Evolutionary conservation across 495 filamentous ascomycete genomes (phyloP).

Genomic region (Tuber umbilicatum): DNA sequence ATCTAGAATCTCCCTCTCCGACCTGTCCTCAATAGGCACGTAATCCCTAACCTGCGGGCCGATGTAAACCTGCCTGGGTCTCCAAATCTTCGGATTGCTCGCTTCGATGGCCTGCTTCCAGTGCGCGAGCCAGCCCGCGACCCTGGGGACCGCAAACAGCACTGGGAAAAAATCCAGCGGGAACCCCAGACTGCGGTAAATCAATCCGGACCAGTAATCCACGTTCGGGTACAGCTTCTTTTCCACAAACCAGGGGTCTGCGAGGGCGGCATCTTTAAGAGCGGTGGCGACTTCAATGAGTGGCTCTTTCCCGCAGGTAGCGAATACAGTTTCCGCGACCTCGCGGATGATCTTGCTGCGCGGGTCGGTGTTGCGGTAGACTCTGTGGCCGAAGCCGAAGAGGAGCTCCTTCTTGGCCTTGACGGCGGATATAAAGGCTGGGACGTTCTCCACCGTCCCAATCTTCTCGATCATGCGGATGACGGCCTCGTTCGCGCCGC

Average conservation of each 20-base stretch:
- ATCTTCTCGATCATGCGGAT: conserved; percentile 49
- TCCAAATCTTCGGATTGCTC: conserved; percentile 44
- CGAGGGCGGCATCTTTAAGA: conserved; percentile 48
- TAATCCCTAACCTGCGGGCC: conserved; percentile 42
- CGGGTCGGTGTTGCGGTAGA: conserved; percentile 53
- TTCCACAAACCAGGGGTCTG: conserved; percentile 51
- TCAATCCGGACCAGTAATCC: conserved; percentile 54
- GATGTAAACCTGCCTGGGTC: conserved; percentile 44
- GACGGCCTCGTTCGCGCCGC: conserved; percentile 55
- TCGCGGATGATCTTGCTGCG: conserved; percentile 48
- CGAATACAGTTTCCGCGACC: conserved; percentile 47
- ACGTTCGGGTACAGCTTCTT: conserved; percentile 52
- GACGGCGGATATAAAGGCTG: conserved; percentile 48
- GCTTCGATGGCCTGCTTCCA: conserved; percentile 45
- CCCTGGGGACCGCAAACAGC: conserved; percentile 44
- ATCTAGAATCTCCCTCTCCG: conserved; percentile 37
- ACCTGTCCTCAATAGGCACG: conserved; percentile 38
- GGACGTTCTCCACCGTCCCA: conserved; percentile 47
- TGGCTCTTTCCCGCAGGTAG: conserved; percentile 43
- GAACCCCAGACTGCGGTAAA: conserved; percentile 53
- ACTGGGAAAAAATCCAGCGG: conserved; percentile 46
- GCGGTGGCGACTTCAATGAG: conserved; percentile 50
- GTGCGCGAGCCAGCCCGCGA: conserved; percentile 45
- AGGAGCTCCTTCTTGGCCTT: conserved; percentile 51
- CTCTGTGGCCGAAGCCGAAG: conserved; percentile 57